Evolutionary conservation across 1,139 yeast species (phyloP).

Genomic region (Geotrichum aggregatum): DNA sequence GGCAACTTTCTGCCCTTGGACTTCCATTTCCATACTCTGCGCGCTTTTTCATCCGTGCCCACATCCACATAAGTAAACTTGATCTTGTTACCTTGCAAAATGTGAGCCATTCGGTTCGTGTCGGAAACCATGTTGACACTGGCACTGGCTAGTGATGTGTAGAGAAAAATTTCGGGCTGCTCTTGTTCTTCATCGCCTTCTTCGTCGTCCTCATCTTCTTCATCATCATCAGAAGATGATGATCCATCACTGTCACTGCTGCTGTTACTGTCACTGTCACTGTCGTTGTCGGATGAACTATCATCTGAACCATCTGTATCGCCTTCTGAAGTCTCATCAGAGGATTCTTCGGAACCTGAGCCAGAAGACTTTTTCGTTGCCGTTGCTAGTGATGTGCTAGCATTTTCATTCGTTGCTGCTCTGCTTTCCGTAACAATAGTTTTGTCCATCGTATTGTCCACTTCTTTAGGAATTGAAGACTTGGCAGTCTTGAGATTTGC

Average conservation of each 20-base stretch:
- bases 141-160: constrained; percentile 19
- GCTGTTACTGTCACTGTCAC: not conserved
- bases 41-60: constrained; percentile 18
- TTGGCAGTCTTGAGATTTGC: too few relatives aligned
- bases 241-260: not conserved
- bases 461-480: not conserved
- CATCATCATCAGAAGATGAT: not conserved
- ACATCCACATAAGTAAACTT: constrained; percentile 17
- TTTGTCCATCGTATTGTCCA: not conserved
- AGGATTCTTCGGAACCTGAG: not conserved
- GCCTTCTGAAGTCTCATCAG: constrained; percentile 3
- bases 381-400: not conserved
- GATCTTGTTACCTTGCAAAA: constrained; percentile 15
- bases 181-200: constrained; percentile 20
- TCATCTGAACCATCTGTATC: constrained; percentile 7
- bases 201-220: constrained; percentile 24
- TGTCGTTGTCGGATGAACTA: constrained; percentile 2
- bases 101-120: constrained; percentile 68
- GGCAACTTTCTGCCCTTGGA: constrained; percentile 69
- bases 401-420: not conserved
- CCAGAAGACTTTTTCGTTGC: not conserved
- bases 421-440: not conserved
- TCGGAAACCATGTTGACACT: constrained; percentile 51
- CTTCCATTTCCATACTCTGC: constrained; percentile 43
- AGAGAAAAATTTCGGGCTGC: constrained; percentile 20